Base-by-base conservation (phyloP, 1,284 basidiomycete genomes). In the Ustilago loliicola region DNA sequence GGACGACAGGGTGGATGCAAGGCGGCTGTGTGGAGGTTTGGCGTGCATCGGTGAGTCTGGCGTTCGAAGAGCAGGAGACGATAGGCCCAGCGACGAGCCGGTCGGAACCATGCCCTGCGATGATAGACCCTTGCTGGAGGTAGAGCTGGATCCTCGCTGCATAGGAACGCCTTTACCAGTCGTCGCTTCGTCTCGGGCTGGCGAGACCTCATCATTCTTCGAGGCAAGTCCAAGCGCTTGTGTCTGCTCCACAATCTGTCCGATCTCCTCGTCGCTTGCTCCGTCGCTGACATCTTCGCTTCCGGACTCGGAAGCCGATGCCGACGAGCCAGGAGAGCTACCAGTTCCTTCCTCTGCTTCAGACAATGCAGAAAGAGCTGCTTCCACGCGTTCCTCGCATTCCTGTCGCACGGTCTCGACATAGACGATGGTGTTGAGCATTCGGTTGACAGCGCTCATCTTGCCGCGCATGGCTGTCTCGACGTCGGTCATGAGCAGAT, bases 341-440 rank as follows among this genome's bases (percentile, higher is more conserved):
- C 66, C 60, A 19, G 73, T 67, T 9, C 58, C 72, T 36, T 72
- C 79, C 25, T 79, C 77, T 29, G 66, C 79, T 29, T 79, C 79
- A 15, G 74, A 72, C 36, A 88, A 32, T 5, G 89, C 89, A 2
- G 90, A 91, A 47, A 98, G 87, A 51, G 90, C 87, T 57, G 88
- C 86, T 61, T 89, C 92, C 30, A 98, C 93, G 80, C 91, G 92
- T 85, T 94, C 93, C 86, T 98, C 93, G 95, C 96, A 99, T 87
- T 99, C 97, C 81, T 93, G 92, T 87, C 97, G 92, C 29, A 98
- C 94, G 88, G 97, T 97, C 69, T 99, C 97, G 38, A 95, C 93
- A 87, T 99, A 99, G 70, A 94, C 90, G 79, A 99, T 97, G 27
- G 95, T 98, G 86, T 98, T 98, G 87, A 97, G 94, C 92, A 99